Evolutionary conservation across 2,329 filamentous ascomycete genomes (phyloP).

Genomic region (Biscogniauxia mediterranea): DNA sequence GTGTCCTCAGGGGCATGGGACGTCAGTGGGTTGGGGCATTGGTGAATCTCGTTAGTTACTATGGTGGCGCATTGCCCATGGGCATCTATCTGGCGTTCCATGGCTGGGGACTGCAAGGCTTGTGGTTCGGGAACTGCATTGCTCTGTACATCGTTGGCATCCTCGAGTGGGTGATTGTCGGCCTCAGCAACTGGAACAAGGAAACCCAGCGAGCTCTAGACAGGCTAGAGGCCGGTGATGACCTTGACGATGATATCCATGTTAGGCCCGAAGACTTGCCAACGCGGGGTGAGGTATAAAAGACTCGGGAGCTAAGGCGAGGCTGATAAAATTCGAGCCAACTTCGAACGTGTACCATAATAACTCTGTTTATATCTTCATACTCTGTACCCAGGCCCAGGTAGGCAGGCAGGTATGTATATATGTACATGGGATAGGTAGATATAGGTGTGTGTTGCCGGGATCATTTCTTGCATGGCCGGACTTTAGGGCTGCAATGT

Average conservation of each 20-base stretch:
- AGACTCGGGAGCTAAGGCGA: background rate
- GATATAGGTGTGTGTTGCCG: no score
- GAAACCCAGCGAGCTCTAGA: conserved; percentile 71
- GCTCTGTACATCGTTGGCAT: conserved; percentile 77
- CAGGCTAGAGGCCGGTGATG: conserved; percentile 57
- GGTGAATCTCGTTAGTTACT: conserved; percentile 82
- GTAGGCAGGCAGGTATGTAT: no score
- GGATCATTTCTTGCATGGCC: background rate
- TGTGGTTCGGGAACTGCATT: conserved; percentile 83
- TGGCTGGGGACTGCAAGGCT: conserved; percentile 75
- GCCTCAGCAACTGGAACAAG: conserved; percentile 71
- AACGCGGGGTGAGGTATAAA: background rate
- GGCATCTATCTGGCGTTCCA: conserved; percentile 84
- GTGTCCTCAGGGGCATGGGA: conserved; percentile 79
- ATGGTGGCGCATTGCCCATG: conserved; percentile 75
- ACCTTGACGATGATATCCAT: conserved; percentile 1
- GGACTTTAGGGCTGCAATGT: background rate
- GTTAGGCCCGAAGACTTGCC: background rate
- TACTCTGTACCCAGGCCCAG: no score
- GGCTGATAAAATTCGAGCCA: background rate
- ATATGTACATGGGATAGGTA: no score
- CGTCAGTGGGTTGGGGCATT: conserved; percentile 79
- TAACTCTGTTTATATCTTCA: no score
- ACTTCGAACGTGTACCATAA: no score
- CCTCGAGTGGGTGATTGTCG: conserved; percentile 77